Conservation (phyloP, 2,329 filamentous ascomycete genomes). For the Westerdykella sp. region DNA sequence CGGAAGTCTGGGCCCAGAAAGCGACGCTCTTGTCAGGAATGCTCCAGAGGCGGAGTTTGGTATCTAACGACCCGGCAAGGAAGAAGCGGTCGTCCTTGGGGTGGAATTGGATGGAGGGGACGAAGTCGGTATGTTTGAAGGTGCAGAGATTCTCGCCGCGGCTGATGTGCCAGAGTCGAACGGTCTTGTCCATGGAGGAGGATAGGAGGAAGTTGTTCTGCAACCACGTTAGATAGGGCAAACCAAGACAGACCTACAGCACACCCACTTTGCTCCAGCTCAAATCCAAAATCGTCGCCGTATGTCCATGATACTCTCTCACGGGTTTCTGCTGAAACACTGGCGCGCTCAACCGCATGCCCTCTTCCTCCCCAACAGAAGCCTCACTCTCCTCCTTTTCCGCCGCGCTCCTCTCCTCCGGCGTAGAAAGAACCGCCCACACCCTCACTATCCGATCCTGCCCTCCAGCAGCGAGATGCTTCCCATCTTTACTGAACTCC, state of each 20-base stretch:
- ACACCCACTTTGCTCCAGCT: constrained; percentile 81
- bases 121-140: constrained; percentile 92
- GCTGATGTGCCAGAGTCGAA: constrained; percentile 86
- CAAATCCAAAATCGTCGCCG: constrained; percentile 77
- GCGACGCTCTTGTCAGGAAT: constrained; percentile 95
- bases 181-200: constrained; percentile 97
- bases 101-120: constrained; percentile 91
- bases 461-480: constrained; percentile 84
- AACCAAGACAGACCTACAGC: not conserved
- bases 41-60: constrained; percentile 84
- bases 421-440: constrained; percentile 79
- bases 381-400: constrained; percentile 61
- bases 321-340: constrained; percentile 78
- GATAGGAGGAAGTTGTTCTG: constrained; percentile 91
- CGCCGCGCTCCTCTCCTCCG: constrained; percentile 68
- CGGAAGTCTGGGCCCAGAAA: constrained; percentile 67
- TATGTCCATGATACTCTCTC: constrained; percentile 76
- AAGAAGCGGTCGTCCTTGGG: constrained; percentile 95
- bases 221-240: not conserved
- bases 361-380: constrained; percentile 41
- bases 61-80: constrained; percentile 84
- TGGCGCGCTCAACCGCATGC: constrained; percentile 71
- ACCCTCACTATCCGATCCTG: constrained; percentile 80
- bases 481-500: constrained; percentile 88
- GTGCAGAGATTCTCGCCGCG: constrained; percentile 81